Base-by-base conservation (phyloP, 192 early-diverging fungal genomes). In the Cetraspora pellucida region DNA sequence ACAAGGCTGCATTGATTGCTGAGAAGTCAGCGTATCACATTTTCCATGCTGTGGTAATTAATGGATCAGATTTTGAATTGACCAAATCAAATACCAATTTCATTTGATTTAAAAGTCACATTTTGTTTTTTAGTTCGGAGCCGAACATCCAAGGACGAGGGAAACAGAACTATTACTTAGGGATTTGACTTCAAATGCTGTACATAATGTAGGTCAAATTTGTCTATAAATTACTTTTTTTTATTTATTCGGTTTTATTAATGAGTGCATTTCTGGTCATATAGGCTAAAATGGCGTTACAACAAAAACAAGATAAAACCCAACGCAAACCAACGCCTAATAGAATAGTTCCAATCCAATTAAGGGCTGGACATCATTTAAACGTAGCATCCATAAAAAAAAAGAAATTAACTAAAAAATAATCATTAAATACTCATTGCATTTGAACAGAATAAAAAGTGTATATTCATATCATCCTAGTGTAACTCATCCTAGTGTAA, bases 121-220 rank as follows among this genome's bases (percentile, higher is more conserved):
- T 52, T 65, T 28, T 19, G 54, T 30, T 55, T 69, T 49, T 27
- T 74, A 90, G 82, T 85, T 88, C 61, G 93, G 94, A 28, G 87
- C 88, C 21, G 90, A 92, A 19, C 91, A 96, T 75, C 82, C 87
- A 43, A 89, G 89, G 9, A 91, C 92, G 28, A 88, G 90, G 79
- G 91, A 93, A 57, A 90, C 86, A 16, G 88, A 86, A 45, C 76
- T 86, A 54, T 90, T 88, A 86, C 77, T 93, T n/a, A 84, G 85
- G 11, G 91, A 93, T 63, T 85, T 93, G 49, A 90, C 88, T 6
- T 81, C 85, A 63, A 88, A 87, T 49, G 88, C 89, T 13, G 79
- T 88, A 17, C 72, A 84, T 10, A 84, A 85, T 0, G 89, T 86
- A 47, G 85, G 84, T 63, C 3, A 25, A 31, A 64, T 14, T 71